Base-by-base conservation (phyloP, 768 basidiomycete genomes). In the Leccinum fibrillosum region DNA sequence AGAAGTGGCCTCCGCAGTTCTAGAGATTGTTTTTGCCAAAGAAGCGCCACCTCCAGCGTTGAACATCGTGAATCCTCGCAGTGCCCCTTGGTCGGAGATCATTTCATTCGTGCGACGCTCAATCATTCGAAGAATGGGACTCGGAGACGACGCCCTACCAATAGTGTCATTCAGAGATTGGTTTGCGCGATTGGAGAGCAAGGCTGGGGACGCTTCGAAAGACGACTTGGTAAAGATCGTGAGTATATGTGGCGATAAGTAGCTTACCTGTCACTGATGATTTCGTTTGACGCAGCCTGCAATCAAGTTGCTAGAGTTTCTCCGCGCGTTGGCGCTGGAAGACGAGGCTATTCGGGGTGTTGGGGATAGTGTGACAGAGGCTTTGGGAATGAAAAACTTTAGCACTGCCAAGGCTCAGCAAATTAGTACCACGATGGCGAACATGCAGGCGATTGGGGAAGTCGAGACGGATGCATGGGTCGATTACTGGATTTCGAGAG, bases 11-110 rank as follows among this genome's bases (percentile, higher is more conserved):
- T 15, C 66, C 30, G 69, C 72, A 0, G 62, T 79, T 9, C 42
- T 75, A 9, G 70, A 77, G 55, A 52, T 64, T 1, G 68, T 64
- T 6, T 66, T 72, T 34, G 34, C 49, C 1, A 54, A 59, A 21
- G 63, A 45, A 1, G 55, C 66, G 0, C 50, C 58, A 0, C 69
- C 67, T 1, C 54, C 69, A 4, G 58, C 66, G 4, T 56, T 77
- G 57, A 75, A 80, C 59, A 55, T 82, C 3, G 65, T 76, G 1
- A 76, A 79, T 58, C 79, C 80, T 13, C 58, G 66, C 17, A 72
- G 74, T 3, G 57, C 68, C 4, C 35, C 65, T 4, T 79, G 77
- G 76, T 56, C 59, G 2, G 51, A 60, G 1, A 58, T 77, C 35
- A 72, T 79, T 9, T 34, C 19, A 0, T 58, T 53, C 4, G 61